Conservation (phyloP, 2,329 filamentous ascomycete species). For the Eutypella sp. region DNA sequence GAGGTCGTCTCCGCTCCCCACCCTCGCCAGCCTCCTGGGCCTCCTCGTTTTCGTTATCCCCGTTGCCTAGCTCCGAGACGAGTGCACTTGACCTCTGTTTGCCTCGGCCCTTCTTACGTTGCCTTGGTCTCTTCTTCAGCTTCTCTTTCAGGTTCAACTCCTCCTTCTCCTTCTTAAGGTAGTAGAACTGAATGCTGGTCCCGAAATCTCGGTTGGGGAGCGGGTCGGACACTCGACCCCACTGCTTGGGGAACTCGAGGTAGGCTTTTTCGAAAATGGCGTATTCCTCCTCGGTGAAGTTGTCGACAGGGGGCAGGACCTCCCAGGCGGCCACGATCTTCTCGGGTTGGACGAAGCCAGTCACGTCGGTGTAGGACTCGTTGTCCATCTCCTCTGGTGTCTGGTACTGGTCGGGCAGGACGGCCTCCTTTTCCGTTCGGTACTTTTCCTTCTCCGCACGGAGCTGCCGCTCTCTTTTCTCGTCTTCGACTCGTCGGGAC, state of each 20-base stretch:
- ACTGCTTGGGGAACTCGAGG: conserved; percentile 73
- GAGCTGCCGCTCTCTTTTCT: conserved; percentile 62
- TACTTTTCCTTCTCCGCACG: conserved; percentile 63
- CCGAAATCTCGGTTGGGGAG: conserved; percentile 67
- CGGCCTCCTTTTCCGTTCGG: conserved; percentile 69
- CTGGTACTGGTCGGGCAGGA: conserved; percentile 66
- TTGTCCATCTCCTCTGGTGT: conserved; percentile 54
- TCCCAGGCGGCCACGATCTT: conserved; percentile 66
- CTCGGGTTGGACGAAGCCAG: conserved; percentile 59
- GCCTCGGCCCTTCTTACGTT: conserved; percentile 51
- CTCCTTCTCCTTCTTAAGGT: conserved; percentile 75
- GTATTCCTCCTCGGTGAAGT: conserved; percentile 68
- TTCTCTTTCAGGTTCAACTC: conserved; percentile 73
- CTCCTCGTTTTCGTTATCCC: conserved; percentile 53
- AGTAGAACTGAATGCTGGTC: conserved; percentile 82
- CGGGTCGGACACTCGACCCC: conserved; percentile 69
- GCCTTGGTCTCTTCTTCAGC: conserved; percentile 58
- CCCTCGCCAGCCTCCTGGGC: conserved; percentile 53
- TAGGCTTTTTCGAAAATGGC: conserved; percentile 70
- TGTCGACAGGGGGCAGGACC: conserved; percentile 66
- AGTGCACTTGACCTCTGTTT: conserved; percentile 60
- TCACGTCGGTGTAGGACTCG: conserved; percentile 58
- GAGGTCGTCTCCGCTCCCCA: conserved; percentile 55
- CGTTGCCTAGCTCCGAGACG: conserved; percentile 61
- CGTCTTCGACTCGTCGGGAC: conserved; percentile 66